Evolutionary conservation across 805 yeast genomes (phyloP).

Genomic region (Saturnispora kantuleensis): DNA sequence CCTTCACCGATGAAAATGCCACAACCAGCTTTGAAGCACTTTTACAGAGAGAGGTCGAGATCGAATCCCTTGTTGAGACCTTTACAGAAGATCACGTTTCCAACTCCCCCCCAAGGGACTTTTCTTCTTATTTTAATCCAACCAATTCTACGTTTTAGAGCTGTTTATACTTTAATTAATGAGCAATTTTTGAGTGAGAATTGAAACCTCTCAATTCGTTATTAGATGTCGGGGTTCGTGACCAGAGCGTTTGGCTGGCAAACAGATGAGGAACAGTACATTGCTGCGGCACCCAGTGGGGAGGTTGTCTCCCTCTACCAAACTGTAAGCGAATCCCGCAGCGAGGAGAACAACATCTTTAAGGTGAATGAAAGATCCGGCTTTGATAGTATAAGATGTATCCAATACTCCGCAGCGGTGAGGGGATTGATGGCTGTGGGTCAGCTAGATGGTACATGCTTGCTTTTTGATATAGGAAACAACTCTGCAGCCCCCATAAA

Average conservation of each 20-base stretch:
- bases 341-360: conserved; percentile 41
- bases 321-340: conserved; percentile 31
- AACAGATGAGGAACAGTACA: conserved; percentile 41
- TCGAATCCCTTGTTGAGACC: neutral
- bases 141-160: too few relatives aligned
- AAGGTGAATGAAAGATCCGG: conserved; percentile 49
- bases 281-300: conserved; percentile 68
- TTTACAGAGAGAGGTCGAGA: neutral
- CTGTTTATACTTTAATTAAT: neutral
- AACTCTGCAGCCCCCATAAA: conserved; percentile 11
- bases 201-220: neutral
- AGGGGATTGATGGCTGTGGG: conserved; percentile 66
- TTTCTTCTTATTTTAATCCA: neutral
- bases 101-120: neutral
- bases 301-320: conserved; percentile 67
- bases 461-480: conserved; percentile 47
- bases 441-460: conserved; percentile 57
- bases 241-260: conserved; percentile 56
- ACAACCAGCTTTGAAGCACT: neutral
- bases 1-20: too few relatives aligned
- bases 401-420: conserved; percentile 46
- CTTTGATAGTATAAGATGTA: conserved; percentile 58
- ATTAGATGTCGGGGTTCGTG: conserved; percentile 44
- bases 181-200: neutral
- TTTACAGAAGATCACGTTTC: neutral